A percentile compares a stretch with the other conserved stretches of the same genome.
Conservation (phyloP, 352 stramenopile species). For the Phytophthora rubi region DNA sequence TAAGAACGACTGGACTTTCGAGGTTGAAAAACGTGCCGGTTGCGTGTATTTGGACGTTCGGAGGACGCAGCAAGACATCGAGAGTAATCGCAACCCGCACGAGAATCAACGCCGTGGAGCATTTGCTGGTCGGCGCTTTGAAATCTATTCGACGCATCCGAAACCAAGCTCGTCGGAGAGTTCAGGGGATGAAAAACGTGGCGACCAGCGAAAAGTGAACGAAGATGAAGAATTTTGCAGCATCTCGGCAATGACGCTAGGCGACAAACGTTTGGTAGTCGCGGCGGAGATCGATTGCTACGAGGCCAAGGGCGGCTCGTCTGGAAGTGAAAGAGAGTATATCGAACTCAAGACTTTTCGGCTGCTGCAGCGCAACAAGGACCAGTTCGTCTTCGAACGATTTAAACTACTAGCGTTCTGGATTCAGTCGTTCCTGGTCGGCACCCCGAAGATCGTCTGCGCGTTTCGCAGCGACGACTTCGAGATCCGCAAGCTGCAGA, state of each 20-base stretch:
- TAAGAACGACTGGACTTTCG: slow-evolving; percentile 71
- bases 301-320: slow-evolving; percentile 25
- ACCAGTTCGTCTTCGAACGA: slow-evolving; percentile 76
- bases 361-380: slow-evolving; percentile 60
- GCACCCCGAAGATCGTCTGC: slow-evolving; percentile 72
- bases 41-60: slow-evolving; percentile 75
- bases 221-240: slow-evolving; percentile 79
- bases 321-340: slow-evolving; percentile 32
- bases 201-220: slow-evolving; percentile 44
- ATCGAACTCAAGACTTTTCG: slow-evolving; percentile 81
- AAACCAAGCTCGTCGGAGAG: slow-evolving; percentile 1
- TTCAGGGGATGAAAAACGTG: not conserved
- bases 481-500: slow-evolving; percentile 67
- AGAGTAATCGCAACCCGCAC: slow-evolving; percentile 48
- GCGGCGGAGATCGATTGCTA: slow-evolving; percentile 75
- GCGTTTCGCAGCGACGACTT: slow-evolving; percentile 77
- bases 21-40: slow-evolving; percentile 55
- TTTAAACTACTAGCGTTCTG: slow-evolving; percentile 87
- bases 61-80: slow-evolving; percentile 51
- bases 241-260: slow-evolving; percentile 62
- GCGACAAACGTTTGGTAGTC: slow-evolving; percentile 59
- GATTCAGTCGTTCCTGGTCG: slow-evolving; percentile 86
- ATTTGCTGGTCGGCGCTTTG: slow-evolving; percentile 80
- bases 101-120: slow-evolving; percentile 59
- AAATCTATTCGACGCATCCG: slow-evolving; percentile 56